Percentiles rank a stretch among this genome's conserved stretches.
Evolutionary conservation across 495 filamentous ascomycete species (phyloP).

Genomic region (Daldinia caldariorum): DNA sequence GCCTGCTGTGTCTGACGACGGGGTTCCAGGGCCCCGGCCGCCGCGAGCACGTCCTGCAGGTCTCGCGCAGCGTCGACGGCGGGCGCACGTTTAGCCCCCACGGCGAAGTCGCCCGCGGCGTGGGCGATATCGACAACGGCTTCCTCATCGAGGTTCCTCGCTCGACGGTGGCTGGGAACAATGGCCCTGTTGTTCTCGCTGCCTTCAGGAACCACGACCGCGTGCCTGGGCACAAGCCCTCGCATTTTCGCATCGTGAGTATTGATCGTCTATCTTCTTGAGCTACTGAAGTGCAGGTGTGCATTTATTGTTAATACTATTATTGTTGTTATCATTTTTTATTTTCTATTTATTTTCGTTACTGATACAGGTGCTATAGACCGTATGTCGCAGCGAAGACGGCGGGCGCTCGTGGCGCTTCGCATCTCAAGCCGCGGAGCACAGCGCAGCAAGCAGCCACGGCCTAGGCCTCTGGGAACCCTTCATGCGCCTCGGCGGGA

Average conservation of each 20-base stretch:
- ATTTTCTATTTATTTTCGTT: too few species aligned
- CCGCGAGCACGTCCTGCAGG: slow-evolving; percentile 50
- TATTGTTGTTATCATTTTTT: not conserved
- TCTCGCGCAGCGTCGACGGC: slow-evolving; percentile 55
- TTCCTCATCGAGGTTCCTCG: slow-evolving; percentile 64
- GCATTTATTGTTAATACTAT: not conserved
- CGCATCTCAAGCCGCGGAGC: slow-evolving; percentile 60
- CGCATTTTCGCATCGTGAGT: slow-evolving; percentile 64
- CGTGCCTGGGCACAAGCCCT: slow-evolving; percentile 49
- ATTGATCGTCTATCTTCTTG: not conserved
- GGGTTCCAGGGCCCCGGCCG: slow-evolving; percentile 48
- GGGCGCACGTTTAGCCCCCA: slow-evolving; percentile 53
- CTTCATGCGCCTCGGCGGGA: slow-evolving; percentile 61
- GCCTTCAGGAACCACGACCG: slow-evolving; percentile 73
- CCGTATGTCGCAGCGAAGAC: slow-evolving; percentile 65
- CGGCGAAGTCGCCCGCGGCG: slow-evolving; percentile 47
- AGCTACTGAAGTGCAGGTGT: too few species aligned
- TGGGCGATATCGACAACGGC: slow-evolving; percentile 68
- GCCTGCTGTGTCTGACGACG: slow-evolving; percentile 59
- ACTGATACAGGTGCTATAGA: slow-evolving; percentile 32
- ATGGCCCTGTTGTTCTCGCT: slow-evolving; percentile 56
- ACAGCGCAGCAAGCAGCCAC: slow-evolving; percentile 50
- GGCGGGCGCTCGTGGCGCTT: slow-evolving; percentile 64
- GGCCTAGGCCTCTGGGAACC: slow-evolving; percentile 70
- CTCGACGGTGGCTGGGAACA: slow-evolving; percentile 8